Base-by-base conservation (phyloP, 257 asterid genomes). In the Nicotiana tabacum region DNA sequence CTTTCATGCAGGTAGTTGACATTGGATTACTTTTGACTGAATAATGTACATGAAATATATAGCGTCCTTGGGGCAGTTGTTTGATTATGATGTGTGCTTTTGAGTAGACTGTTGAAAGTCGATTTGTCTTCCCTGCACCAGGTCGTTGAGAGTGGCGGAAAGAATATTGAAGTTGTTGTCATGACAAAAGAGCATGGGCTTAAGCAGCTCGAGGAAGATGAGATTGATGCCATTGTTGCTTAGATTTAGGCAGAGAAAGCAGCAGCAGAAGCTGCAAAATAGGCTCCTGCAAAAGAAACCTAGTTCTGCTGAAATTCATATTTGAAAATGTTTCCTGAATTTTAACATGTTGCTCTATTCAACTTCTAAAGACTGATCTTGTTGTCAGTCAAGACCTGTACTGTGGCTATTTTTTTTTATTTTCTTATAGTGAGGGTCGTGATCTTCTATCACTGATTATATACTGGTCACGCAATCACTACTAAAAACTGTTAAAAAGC, bases 231-330 rank as follows among this genome's bases (percentile, higher is more conserved):
- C 66, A 85, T 95, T 84, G 97, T 90, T 83, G 96, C 93, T 9
- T 97, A 94, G 72, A 94, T 94, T 53, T 97, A 94, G 74, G 98
- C 95, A 17, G 99, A 94, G 89, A 94, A 95, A 83, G 97, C 99
- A 2, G 99, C 99, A 80, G 97, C 98, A 3, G 99, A 95, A 88
- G 98, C 98, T 87, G 99, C 99, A 35, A 95, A 93, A 92, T 94
- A 95, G 88, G 94, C 87, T 62, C 98, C 5, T 53, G 6, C 95
- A 82, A 55, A 88, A 77, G 90, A 93, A 87, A 81, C 84, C 87
- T 86, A 93, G 83, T 69, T 77, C 66, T 37, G 64, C 84, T 77
- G 48, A 66, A 70, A 60, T 39, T 61, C 17, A 2, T 9, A 3
- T 46, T 17, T 68, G 30, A 9, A 77, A 24, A 46, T 61, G 85